phyloP scores from a whole-genome alignment of 1,284 basidiomycete species.

The Trichosporon asahii region DNA sequence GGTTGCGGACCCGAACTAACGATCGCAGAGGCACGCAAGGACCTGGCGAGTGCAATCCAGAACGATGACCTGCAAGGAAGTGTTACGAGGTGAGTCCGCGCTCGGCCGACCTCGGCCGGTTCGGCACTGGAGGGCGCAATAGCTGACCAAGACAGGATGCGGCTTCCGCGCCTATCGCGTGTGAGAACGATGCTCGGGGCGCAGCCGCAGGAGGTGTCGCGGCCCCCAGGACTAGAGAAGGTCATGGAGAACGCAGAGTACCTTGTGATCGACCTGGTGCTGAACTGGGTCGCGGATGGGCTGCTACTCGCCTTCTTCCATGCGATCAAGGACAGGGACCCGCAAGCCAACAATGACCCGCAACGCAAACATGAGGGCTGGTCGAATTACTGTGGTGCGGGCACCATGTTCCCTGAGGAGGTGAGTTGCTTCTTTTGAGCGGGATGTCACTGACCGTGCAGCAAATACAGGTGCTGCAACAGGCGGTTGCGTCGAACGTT shows the following conservation, averaged over 20 bases:
- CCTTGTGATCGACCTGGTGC: constrained; percentile 84
- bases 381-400: constrained; percentile 93
- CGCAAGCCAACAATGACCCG: constrained; percentile 71
- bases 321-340: constrained; percentile 61
- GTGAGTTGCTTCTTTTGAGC: constrained; percentile 43
- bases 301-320: constrained; percentile 94
- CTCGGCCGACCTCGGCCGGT: neutral
- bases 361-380: constrained; percentile 70
- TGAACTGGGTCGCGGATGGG: constrained; percentile 86
- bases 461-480: constrained; percentile 40
- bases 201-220: constrained; percentile 45
- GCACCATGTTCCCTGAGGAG: constrained; percentile 46
- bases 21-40: constrained; percentile 59
- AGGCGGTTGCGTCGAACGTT: constrained; percentile 30
- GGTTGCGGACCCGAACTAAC: neutral
- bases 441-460: constrained; percentile 12
- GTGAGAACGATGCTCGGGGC: constrained; percentile 54
- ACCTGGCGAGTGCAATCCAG: constrained; percentile 73
- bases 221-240: constrained; percentile 60
- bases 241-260: constrained; percentile 73
- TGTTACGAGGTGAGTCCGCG: constrained; percentile 59
- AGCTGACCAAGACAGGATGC: constrained; percentile 46
- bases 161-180: constrained; percentile 53
- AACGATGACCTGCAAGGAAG: constrained; percentile 81
- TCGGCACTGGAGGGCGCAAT: neutral